These are phyloP conservation scores for Biscogniauxia sp. DNA, from an alignment of 2,329 filamentous ascomycete species.

Conservation along the genomic window DNA sequence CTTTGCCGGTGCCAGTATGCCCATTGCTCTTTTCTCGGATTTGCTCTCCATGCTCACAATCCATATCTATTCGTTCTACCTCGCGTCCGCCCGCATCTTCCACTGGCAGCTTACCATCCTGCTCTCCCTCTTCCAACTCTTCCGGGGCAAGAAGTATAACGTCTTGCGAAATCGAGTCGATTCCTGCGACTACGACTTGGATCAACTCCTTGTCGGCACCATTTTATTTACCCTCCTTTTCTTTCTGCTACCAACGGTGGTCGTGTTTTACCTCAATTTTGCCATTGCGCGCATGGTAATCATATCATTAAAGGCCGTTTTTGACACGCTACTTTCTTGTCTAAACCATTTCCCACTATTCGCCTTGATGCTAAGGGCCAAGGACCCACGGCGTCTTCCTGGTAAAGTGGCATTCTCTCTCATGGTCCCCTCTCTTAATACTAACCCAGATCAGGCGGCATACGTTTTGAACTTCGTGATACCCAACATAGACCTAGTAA, in stretches of 20 bases:
- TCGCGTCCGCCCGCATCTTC: slow-evolving; percentile 93
- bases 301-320: slow-evolving; percentile 83
- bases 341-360: slow-evolving; percentile 98
- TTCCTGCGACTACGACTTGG: slow-evolving; percentile 96
- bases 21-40: slow-evolving; percentile 93
- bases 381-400: slow-evolving; percentile 86
- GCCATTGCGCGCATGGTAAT: slow-evolving; percentile 92
- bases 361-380: slow-evolving; percentile 91
- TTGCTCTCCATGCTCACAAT: slow-evolving; percentile 86
- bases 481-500: slow-evolving; percentile 52
- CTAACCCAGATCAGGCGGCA: slow-evolving; percentile 57
- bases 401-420: slow-evolving; percentile 47
- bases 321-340: slow-evolving; percentile 90
- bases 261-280: slow-evolving; percentile 97
- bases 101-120: slow-evolving; percentile 98
- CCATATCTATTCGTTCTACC: slow-evolving; percentile 97
- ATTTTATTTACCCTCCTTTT: slow-evolving; percentile 95
- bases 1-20: slow-evolving; percentile 95
- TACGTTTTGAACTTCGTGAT: slow-evolving; percentile 86
- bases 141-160: slow-evolving; percentile 97
- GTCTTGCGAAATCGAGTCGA: slow-evolving; percentile 96
- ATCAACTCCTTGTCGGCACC: slow-evolving; percentile 92
- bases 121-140: slow-evolving; percentile 96
- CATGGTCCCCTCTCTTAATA: background rate
- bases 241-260: slow-evolving; percentile 90